Evolutionary conservation across 2,329 filamentous ascomycete genomes (phyloP).

Genomic region (Hortaea werneckii): DNA sequence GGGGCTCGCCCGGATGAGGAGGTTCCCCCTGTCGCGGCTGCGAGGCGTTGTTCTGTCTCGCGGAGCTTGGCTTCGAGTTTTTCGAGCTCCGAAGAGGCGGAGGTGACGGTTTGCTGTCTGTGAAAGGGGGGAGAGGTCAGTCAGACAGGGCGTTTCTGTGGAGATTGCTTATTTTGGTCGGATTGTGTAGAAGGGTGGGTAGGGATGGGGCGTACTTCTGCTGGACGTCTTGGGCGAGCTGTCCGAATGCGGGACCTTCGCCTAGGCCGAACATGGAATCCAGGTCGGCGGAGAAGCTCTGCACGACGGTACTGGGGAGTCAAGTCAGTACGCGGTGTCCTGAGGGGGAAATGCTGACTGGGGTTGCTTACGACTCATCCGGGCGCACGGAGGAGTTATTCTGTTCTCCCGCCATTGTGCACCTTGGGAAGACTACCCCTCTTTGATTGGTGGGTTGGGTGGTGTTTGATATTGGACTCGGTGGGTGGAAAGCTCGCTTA

Average conservation of each 20-base stretch:
- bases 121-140: background rate
- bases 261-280: slow-evolving; percentile 86
- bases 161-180: background rate
- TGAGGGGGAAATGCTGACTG: too few relatives aligned
- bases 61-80: slow-evolving; percentile 73
- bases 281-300: slow-evolving; percentile 74
- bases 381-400: background rate
- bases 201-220: slow-evolving; percentile 55
- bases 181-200: background rate
- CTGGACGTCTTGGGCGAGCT: slow-evolving; percentile 64
- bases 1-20: slow-evolving; percentile 9
- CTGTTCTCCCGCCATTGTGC: background rate
- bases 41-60: slow-evolving; percentile 72
- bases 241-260: slow-evolving; percentile 60
- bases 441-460: too few relatives aligned
- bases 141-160: background rate
- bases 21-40: slow-evolving; percentile 19
- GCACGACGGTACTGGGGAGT: slow-evolving; percentile 64
- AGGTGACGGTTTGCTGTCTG: slow-evolving; percentile 71
- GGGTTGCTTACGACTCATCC: too few relatives aligned
- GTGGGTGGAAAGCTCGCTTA: too few relatives aligned
- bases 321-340: too few relatives aligned
- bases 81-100: slow-evolving; percentile 70
- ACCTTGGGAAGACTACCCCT: too few relatives aligned
- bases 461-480: too few relatives aligned